phyloP scores from a whole-genome alignment of 441 rosid species.

The Arabidopsis hybrid region DNA sequence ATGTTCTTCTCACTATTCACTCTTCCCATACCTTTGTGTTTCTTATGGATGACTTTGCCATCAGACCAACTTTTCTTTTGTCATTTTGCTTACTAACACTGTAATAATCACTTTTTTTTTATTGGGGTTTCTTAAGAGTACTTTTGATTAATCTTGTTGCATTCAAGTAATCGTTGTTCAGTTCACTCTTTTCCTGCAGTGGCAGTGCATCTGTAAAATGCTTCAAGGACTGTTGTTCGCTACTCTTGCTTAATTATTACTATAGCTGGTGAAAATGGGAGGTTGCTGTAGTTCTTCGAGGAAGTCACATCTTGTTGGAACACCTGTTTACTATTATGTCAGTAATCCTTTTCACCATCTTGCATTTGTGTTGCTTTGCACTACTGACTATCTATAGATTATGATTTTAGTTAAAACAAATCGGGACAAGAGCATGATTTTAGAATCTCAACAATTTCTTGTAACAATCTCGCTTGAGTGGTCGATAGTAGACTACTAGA shows the following conservation, averaged over 20 bases:
- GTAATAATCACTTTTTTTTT: too few relatives aligned
- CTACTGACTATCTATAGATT: neutral
- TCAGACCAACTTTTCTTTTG: too few relatives aligned
- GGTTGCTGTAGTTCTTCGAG: slow-evolving; percentile 87
- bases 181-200: neutral
- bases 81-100: too few relatives aligned
- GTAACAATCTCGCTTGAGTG: neutral
- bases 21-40: too few relatives aligned
- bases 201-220: slow-evolving; percentile 7
- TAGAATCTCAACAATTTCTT: neutral
- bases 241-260: slow-evolving; percentile 7
- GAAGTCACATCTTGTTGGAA: slow-evolving; percentile 72
- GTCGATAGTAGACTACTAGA: neutral
- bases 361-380: slow-evolving; percentile 17
- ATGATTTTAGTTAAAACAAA: neutral
- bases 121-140: too few relatives aligned
- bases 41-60: too few relatives aligned
- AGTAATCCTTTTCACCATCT: slow-evolving; percentile 39
- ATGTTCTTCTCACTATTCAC: too few relatives aligned
- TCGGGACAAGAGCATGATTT: too few relatives aligned
- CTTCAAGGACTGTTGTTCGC: neutral
- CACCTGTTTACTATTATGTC: slow-evolving; percentile 84
- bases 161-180: too few relatives aligned
- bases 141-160: too few relatives aligned
- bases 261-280: slow-evolving; percentile 62